Evolutionary conservation across 177 flowering plant genomes (phyloP), one percentile per base, ranked within the genome.

Genomic region (Vitis hybrid): DNA sequence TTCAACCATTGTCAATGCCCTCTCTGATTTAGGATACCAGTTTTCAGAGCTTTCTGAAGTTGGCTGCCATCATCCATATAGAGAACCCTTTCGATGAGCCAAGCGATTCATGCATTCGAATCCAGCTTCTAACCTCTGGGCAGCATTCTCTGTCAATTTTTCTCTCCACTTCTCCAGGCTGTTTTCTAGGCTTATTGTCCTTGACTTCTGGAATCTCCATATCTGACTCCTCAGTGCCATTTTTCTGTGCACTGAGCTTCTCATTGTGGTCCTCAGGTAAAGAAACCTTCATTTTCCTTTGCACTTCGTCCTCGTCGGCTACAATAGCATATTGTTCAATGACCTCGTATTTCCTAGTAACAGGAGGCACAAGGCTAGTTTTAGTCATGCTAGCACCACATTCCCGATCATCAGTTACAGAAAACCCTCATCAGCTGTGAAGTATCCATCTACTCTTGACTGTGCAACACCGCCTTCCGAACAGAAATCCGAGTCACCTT

Each of bases 381-480:
- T 96, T 93, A 29, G 99, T 96, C 99, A 96, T 96, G 49, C 99
- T 98, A 72, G 98, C 98, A 79, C 99, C 99, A 98, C 99, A 96
- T 77, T 96, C 98, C 50, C 97, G 97, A 9, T 91, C 98, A 61
- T 92, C 97, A 56, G 83, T 70, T 51, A 75, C 69, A 56, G 87
- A 76, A 87, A 75, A 64, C 86, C 66, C 48, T 88, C 96, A 68
- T 91, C 89, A 51, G 55, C 76, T 14, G 60, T 63, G 49, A 79
- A 73, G 59, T 76, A 78, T 50, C 79, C 79, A 68, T 83, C 86
- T 55, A 71, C 80, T 73, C 81, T 83, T 56, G 83, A 77, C 64
- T 81, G 86, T 62, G 75, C 74, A 66, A 67, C 14, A 53, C 19
- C 78, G 75, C 74, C 76, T 73, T 78, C 91, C 51, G 89, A 76